These are phyloP conservation scores for Penicillium turbatum DNA, from an alignment of 495 filamentous ascomycete genomes.

Conservation along the genomic window DNA sequence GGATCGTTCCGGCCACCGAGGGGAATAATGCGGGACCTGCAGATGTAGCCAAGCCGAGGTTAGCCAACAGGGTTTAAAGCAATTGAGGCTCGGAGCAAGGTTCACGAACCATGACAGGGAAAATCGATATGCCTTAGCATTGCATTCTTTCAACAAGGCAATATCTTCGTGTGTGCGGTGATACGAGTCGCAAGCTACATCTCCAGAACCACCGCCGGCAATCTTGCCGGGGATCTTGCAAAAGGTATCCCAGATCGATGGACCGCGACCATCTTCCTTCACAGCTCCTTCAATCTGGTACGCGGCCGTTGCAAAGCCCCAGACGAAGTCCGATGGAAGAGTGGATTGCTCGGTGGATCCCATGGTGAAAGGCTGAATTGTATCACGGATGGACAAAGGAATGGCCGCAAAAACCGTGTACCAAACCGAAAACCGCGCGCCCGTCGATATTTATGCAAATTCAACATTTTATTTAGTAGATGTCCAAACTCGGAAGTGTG, in stretches of 20 bases:
- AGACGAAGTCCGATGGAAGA: constrained; percentile 70
- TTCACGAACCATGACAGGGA: constrained; percentile 67
- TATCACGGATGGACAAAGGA: constrained; percentile 41
- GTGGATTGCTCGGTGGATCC: constrained; percentile 32
- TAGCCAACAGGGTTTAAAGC: background rate
- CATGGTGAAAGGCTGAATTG: constrained; percentile 21
- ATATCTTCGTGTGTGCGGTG: constrained; percentile 70
- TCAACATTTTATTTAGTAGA: constrained; percentile 5
- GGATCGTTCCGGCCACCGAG: constrained; percentile 46
- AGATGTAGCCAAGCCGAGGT: background rate
- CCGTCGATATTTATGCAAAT: constrained; percentile 7
- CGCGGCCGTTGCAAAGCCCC: constrained; percentile 80
- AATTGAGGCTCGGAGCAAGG: constrained; percentile 18
- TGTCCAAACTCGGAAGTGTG: background rate
- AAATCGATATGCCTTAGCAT: constrained; percentile 66
- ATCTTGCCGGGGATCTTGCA: constrained; percentile 71
- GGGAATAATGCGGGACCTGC: constrained; percentile 67
- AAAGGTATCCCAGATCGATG: constrained; percentile 76
- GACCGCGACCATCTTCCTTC: constrained; percentile 63
- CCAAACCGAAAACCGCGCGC: background rate
- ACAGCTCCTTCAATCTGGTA: constrained; percentile 75
- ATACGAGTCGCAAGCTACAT: constrained; percentile 73
- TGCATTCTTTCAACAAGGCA: constrained; percentile 60
- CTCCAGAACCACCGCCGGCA: constrained; percentile 63
- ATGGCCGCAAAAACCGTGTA: background rate